A percentile compares a stretch with the other conserved stretches of the same genome.
Conservation (phyloP, 345 rosid species). For the thale cress (Arabidopsis thaliana) region TAIR10.1 NC_003071.7:14340001-14340500, state of each 20-base stretch:
- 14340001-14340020: neutral
- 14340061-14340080: constrained; percentile 12
- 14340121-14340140: constrained; percentile 10
- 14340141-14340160: neutral
- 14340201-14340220: neutral
- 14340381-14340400: constrained; percentile 47
- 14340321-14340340: constrained; percentile 48
- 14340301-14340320: constrained; percentile 41
- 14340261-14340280: constrained; percentile 11
- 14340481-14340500: constrained; percentile 6
- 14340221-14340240: neutral
- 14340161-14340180: neutral
- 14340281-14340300: constrained; percentile 33
- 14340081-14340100: neutral
- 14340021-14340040: constrained; percentile 8
- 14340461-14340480: constrained; percentile 30
- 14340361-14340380: constrained; percentile 45
- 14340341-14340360: constrained; percentile 37
- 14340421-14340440: constrained; percentile 48
- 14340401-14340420: constrained; percentile 43
- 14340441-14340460: constrained; percentile 44
- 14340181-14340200: constrained; percentile 1
- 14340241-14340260: neutral
- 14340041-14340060: neutral
- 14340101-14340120: neutral